These are phyloP conservation scores for Talaromyces sp. DNA, from an alignment of 2,329 filamentous ascomycete genomes.

Conservation along the genomic window DNA sequence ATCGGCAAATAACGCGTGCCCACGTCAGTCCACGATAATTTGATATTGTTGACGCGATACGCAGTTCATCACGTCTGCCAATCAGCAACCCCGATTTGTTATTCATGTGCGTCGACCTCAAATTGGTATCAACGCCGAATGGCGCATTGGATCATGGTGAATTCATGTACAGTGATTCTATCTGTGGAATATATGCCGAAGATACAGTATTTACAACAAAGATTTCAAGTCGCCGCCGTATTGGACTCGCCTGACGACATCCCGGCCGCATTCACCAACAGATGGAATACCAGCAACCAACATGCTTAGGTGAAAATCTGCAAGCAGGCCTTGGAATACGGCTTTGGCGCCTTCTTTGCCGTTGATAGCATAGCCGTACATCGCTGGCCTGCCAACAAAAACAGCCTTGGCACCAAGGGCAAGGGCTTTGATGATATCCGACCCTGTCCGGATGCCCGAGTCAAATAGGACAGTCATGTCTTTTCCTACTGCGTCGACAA, in stretches of 20 bases:
- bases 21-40: not conserved
- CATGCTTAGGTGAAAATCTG: slow-evolving; percentile 54
- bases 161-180: not conserved
- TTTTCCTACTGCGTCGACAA: slow-evolving; percentile 36
- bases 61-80: not conserved
- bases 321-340: slow-evolving; percentile 38
- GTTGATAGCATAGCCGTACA: slow-evolving; percentile 10
- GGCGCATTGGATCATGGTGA: not conserved
- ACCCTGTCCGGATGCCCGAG: slow-evolving; percentile 10
- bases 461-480: slow-evolving; percentile 11
- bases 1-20: not conserved
- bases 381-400: slow-evolving; percentile 8
- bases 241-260: slow-evolving; percentile 28
- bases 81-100: not conserved
- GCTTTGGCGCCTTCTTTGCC: slow-evolving; percentile 10
- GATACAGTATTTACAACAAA: slow-evolving; percentile 22
- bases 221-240: slow-evolving; percentile 31
- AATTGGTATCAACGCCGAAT: not conserved
- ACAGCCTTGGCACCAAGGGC: slow-evolving; percentile 12
- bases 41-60: not conserved
- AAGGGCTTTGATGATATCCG: slow-evolving; percentile 12
- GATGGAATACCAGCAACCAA: slow-evolving; percentile 47
- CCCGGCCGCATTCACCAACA: slow-evolving; percentile 30
- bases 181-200: not conserved
- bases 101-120: not conserved